Evolutionary conservation across 2,329 filamentous ascomycete species (phyloP).

Genomic region (Chalaropsis ovoidea): DNA sequence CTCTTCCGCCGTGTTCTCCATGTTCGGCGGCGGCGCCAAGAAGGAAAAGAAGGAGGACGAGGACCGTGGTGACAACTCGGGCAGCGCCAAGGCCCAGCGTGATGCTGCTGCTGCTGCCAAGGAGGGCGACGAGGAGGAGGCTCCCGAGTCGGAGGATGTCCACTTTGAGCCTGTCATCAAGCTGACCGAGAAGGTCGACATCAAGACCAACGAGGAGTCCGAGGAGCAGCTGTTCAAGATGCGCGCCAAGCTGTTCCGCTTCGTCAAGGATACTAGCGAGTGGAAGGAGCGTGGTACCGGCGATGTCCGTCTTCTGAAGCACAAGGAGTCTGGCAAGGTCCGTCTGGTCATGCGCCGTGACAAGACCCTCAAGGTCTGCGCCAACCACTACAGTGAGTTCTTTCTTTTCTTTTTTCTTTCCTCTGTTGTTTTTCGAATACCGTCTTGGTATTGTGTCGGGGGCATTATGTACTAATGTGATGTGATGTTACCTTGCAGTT

Average conservation of each 20-base stretch:
- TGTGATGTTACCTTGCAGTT: constrained; percentile 43
- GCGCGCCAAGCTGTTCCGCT: constrained; percentile 99
- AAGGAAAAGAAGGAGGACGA: constrained; percentile 89
- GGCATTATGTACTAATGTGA: not conserved
- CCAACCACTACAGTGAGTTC: constrained; percentile 92
- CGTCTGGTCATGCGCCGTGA: constrained; percentile 96
- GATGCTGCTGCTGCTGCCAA: constrained; percentile 48
- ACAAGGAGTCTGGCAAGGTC: constrained; percentile 97
- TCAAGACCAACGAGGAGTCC: constrained; percentile 94
- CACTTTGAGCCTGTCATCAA: constrained; percentile 96
- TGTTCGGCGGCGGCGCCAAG: constrained; percentile 96
- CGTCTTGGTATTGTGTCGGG: too few relatives aligned
- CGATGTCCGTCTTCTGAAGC: constrained; percentile 91
- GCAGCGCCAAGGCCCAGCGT: constrained; percentile 72
- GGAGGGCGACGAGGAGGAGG: constrained; percentile 56
- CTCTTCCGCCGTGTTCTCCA: constrained; percentile 73
- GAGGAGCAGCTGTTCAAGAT: constrained; percentile 99
- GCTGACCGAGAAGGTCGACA: constrained; percentile 92
- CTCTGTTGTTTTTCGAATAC: not conserved
- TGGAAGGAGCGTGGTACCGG: constrained; percentile 99
- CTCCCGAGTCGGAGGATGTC: constrained; percentile 80
- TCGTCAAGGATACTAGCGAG: constrained; percentile 80
- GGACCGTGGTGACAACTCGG: constrained; percentile 76
- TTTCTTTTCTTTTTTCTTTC: not conserved
- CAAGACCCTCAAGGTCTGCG: constrained; percentile 99